These are phyloP conservation scores for Dactylellina leptospora DNA, from an alignment of 2,329 filamentous ascomycete species.

Conservation along the genomic window DNA sequence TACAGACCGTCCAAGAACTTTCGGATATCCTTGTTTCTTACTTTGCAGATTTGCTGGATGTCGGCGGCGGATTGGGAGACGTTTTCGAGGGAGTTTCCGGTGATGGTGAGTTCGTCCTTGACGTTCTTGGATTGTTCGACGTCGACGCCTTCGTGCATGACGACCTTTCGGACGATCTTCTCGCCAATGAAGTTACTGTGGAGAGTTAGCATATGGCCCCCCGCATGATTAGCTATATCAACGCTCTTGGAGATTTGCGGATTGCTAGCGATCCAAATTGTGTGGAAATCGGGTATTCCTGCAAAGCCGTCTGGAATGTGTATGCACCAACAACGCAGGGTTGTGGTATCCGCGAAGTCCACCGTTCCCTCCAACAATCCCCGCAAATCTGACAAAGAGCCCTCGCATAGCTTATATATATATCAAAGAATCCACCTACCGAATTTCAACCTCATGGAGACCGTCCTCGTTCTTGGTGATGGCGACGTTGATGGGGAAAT, in stretches of 20 bases:
- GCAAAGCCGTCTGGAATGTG: too few relatives aligned
- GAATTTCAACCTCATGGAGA: conserved; percentile 92
- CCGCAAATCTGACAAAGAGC: too few relatives aligned
- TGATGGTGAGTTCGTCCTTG: conserved; percentile 96
- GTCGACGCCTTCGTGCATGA: conserved; percentile 88
- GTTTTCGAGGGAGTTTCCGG: conserved; percentile 93
- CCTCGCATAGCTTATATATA: conserved; percentile 17
- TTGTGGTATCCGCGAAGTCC: too few relatives aligned
- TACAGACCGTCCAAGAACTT: conserved; percentile 99
- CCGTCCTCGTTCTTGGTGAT: conserved; percentile 93
- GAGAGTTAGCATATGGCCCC: conserved; percentile 14
- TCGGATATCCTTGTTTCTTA: conserved; percentile 99
- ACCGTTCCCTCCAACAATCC: too few relatives aligned
- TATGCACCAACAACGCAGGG: too few relatives aligned
- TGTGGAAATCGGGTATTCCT: too few relatives aligned
- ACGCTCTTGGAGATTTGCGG: too few relatives aligned
- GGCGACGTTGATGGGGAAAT: conserved; percentile 99
- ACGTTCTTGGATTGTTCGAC: conserved; percentile 86
- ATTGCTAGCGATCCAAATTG: too few relatives aligned
- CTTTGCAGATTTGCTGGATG: conserved; percentile 99
- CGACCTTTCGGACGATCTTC: conserved; percentile 95
- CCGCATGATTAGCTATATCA: too few relatives aligned
- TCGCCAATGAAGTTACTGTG: conserved; percentile 94
- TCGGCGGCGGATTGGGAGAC: conserved; percentile 98
- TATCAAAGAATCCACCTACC: conserved; percentile 68